These are phyloP conservation scores for Amanita polypyramis DNA, from an alignment of 768 basidiomycete species.

Conservation along the genomic window DNA sequence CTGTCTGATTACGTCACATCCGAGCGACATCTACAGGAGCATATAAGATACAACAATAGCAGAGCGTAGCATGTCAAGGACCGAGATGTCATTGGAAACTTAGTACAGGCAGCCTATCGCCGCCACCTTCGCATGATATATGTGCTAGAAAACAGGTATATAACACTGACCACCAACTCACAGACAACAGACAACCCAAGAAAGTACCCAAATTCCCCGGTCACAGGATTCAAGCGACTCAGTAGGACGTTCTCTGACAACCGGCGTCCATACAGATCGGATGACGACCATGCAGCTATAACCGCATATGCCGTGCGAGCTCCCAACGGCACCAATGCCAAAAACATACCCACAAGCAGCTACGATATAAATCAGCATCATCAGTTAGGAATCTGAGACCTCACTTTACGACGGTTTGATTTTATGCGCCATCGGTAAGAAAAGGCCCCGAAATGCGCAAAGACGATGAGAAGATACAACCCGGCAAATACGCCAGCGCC, in stretches of 20 bases:
- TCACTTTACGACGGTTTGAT: constrained; percentile 34
- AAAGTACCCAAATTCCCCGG: constrained; percentile 48
- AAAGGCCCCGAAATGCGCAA: constrained; percentile 32
- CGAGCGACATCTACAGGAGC: too few relatives aligned
- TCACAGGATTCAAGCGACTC: constrained; percentile 44
- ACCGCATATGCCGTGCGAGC: constrained; percentile 48
- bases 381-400: constrained; percentile 9
- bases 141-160: constrained; percentile 39
- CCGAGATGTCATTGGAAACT: constrained; percentile 6
- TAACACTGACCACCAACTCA: constrained; percentile 41
- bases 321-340: constrained; percentile 50
- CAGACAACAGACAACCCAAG: constrained; percentile 48
- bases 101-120: too few relatives aligned
- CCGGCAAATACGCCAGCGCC: constrained; percentile 32
- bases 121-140: constrained; percentile 10
- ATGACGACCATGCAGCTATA: constrained; percentile 47
- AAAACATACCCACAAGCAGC: constrained; percentile 45
- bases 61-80: too few relatives aligned
- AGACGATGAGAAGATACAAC: constrained; percentile 28
- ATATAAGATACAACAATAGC: constrained; percentile 54
- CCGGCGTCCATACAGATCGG: constrained; percentile 28
- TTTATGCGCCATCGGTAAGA: constrained; percentile 36
- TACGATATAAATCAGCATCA: constrained; percentile 15
- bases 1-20: neutral
- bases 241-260: constrained; percentile 31